A percentile compares a stretch with the other conserved stretches of the same genome.
These are phyloP conservation scores for Microstroma glucosiphilum DNA, from an alignment of 1,284 basidiomycete species.

Conservation along the genomic window DNA sequence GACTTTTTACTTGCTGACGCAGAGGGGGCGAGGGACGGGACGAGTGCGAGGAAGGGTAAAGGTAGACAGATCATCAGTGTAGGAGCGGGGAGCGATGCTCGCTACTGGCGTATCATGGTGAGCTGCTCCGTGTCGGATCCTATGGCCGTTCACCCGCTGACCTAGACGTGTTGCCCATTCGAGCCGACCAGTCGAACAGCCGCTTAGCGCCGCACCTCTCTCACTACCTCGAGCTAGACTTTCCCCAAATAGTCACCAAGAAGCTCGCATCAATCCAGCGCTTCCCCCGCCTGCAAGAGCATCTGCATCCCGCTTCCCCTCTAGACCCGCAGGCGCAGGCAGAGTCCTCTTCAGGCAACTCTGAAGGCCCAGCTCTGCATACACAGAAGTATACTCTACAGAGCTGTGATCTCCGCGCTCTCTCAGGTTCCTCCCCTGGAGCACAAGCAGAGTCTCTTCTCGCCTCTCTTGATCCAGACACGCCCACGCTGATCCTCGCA, in stretches of 20 bases:
- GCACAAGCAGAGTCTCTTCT: slow-evolving; percentile 8
- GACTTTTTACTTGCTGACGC: slow-evolving; percentile 59
- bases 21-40: slow-evolving; percentile 48
- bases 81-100: slow-evolving; percentile 84
- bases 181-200: slow-evolving; percentile 56
- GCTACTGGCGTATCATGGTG: slow-evolving; percentile 83
- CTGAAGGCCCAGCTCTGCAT: background rate
- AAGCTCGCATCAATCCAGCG: slow-evolving; percentile 55
- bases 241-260: slow-evolving; percentile 70
- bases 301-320: background rate
- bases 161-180: slow-evolving; percentile 53
- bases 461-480: slow-evolving; percentile 14
- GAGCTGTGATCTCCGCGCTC: slow-evolving; percentile 7
- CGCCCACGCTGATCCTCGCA: slow-evolving; percentile 42
- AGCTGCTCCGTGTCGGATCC: slow-evolving; percentile 48
- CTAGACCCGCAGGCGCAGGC: background rate
- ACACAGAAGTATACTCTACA: slow-evolving; percentile 2
- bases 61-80: slow-evolving; percentile 74
- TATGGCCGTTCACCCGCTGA: background rate
- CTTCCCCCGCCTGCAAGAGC: background rate
- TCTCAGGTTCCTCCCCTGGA: background rate
- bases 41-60: slow-evolving; percentile 39
- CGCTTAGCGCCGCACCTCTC: slow-evolving; percentile 29
- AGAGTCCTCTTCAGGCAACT: background rate
- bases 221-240: slow-evolving; percentile 82